Conservation (phyloP, 73 alveolate species). For the Durusdinium trenchii region DNA sequence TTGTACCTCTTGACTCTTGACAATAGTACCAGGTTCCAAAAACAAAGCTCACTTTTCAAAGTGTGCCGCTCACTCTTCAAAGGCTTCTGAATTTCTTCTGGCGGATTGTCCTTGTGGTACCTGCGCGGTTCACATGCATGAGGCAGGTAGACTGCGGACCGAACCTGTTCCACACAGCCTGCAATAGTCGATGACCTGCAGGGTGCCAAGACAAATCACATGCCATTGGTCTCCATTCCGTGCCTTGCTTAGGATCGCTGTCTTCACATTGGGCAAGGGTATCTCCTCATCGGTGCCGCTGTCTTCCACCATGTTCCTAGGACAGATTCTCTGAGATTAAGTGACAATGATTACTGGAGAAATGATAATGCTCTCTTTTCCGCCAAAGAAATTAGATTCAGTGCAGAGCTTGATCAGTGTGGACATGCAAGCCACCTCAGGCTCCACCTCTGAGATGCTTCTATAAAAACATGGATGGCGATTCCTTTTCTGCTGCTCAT, state of each 20-base stretch:
- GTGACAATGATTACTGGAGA: no score
- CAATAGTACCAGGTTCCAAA: not conserved
- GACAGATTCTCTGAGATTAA: no score
- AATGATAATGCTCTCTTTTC: not conserved
- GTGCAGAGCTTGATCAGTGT: slow-evolving; percentile 96
- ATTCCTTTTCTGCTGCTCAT: no score
- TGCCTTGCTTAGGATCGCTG: slow-evolving; percentile 97
- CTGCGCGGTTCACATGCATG: slow-evolving; percentile 15
- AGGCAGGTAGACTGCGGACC: not conserved
- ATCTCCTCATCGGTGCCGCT: slow-evolving; percentile 97
- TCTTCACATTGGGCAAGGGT: slow-evolving; percentile 99
- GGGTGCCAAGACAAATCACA: not conserved
- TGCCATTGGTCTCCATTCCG: not conserved
- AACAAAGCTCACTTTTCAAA: not conserved
- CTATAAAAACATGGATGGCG: no score
- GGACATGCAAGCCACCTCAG: slow-evolving; percentile 97
- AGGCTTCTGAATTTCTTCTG: slow-evolving; percentile 98
- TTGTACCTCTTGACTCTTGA: not conserved
- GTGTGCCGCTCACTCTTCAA: slow-evolving; percentile 93
- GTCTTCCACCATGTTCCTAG: slow-evolving; percentile 98
- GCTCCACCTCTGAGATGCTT: slow-evolving; percentile 88
- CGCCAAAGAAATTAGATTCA: not conserved
- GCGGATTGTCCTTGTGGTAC: slow-evolving; percentile 97
- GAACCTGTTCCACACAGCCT: not conserved
- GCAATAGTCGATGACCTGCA: slow-evolving; percentile 92